phyloP scores from a whole-genome alignment of 495 filamentous ascomycete species.

The Penicillium lividum region DNA sequence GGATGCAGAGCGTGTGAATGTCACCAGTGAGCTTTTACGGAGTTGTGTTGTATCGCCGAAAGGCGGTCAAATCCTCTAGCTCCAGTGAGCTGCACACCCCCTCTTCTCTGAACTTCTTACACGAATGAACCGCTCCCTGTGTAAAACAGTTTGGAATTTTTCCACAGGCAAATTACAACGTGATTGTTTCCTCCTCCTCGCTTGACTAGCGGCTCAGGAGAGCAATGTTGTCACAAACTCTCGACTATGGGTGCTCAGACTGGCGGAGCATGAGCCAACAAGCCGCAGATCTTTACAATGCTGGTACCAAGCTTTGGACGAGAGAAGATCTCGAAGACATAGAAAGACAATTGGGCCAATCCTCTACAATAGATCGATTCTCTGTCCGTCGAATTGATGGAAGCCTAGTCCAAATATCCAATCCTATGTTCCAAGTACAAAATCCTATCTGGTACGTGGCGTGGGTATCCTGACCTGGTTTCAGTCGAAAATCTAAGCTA shows the following conservation, averaged over 20 bases:
- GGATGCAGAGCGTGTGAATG: too few relatives aligned
- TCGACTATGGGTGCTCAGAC: conserved; percentile 37
- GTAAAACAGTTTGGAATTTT: conserved; percentile 11
- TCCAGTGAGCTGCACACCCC: neutral
- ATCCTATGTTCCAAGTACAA: conserved; percentile 40
- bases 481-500: conserved; percentile 26
- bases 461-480: conserved; percentile 23
- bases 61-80: too few relatives aligned
- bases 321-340: conserved; percentile 40
- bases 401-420: conserved; percentile 34
- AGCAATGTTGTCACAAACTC: conserved; percentile 29
- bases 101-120: conserved; percentile 16
- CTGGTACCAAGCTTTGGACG: conserved; percentile 38
- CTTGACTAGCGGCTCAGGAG: conserved; percentile 26
- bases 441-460: conserved; percentile 42
- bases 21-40: too few relatives aligned
- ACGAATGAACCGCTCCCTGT: conserved; percentile 13
- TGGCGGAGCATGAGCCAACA: conserved; percentile 41
- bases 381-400: conserved; percentile 40
- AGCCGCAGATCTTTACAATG: conserved; percentile 39
- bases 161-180: too few relatives aligned
- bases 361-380: conserved; percentile 32
- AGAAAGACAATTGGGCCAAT: conserved; percentile 38
- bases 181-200: conserved; percentile 22
- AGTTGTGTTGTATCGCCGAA: too few relatives aligned